Conservation (phyloP, 176 grass and related monocot species). For the Oryza longistaminata region DNA sequence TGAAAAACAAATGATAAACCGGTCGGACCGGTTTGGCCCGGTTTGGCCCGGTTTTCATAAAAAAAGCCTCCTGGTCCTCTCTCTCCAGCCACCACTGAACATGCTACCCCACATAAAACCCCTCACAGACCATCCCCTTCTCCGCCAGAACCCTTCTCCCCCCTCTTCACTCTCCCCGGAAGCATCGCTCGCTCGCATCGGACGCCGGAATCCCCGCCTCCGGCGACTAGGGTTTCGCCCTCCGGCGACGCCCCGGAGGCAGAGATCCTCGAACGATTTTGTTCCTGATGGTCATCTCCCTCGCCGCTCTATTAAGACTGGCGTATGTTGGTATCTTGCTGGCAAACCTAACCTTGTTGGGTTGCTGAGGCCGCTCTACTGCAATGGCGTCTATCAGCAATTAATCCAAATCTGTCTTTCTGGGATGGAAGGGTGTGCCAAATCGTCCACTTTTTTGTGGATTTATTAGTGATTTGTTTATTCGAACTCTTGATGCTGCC, state of each 20-base stretch:
- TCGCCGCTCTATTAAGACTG: neutral
- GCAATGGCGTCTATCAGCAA: neutral
- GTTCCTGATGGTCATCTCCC: neutral
- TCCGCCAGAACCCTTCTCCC: neutral
- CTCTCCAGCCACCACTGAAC: too few species aligned
- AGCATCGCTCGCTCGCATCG: neutral
- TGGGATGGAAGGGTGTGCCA: neutral
- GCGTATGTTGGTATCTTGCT: neutral
- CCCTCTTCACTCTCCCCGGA: neutral
- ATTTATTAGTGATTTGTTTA: neutral
- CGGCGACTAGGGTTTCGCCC: conserved; percentile 5
- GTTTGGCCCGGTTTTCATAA: neutral
- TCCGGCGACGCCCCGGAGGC: neutral
- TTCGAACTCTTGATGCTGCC: neutral
- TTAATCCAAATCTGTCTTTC: neutral
- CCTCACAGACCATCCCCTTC: neutral
- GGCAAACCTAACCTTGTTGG: neutral
- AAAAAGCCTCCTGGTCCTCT: too few species aligned
- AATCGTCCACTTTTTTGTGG: neutral
- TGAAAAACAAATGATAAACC: too few species aligned
- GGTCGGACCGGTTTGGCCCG: too few species aligned
- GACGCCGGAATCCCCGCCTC: neutral
- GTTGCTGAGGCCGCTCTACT: neutral
- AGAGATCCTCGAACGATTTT: neutral
- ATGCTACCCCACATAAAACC: neutral